These are phyloP conservation scores for Thyridium curvatum DNA, from an alignment of 2,329 filamentous ascomycete genomes.

Conservation along the genomic window DNA sequence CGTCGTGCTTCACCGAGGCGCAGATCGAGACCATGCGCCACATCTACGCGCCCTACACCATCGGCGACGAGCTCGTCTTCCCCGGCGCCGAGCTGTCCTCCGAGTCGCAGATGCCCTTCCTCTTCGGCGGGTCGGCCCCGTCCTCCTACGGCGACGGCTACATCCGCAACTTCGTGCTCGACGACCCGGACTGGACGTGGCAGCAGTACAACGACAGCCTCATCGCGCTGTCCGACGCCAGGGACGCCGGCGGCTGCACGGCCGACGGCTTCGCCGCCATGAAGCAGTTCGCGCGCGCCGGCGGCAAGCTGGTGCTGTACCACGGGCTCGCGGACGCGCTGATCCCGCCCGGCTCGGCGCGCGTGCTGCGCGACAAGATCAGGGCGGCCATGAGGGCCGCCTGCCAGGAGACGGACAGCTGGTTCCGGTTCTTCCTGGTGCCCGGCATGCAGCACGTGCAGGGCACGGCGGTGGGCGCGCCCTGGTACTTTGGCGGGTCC, in stretches of 20 bases:
- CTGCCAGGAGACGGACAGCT: conserved; percentile 10
- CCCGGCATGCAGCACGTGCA: conserved; percentile 46
- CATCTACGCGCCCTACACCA: conserved; percentile 7
- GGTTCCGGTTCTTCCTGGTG: conserved; percentile 43
- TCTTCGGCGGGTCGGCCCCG: conserved; percentile 11
- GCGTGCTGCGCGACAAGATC: conserved; percentile 15
- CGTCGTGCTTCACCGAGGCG: conserved; percentile 7
- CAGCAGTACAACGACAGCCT: conserved; percentile 18
- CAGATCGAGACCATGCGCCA: conserved; percentile 4
- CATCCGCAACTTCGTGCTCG: conserved; percentile 17
- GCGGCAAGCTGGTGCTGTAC: conserved; percentile 35
- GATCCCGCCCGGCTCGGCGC: conserved; percentile 21
- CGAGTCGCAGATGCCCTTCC: conserved; percentile 22
- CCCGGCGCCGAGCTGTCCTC: conserved; percentile 35
- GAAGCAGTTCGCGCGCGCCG: conserved; percentile 18
- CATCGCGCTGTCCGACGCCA: conserved; percentile 13
- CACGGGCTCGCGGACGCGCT: conserved; percentile 32
- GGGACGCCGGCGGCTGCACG: conserved; percentile 19
- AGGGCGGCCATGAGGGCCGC: conserved; percentile 19
- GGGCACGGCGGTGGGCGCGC: conserved; percentile 18
- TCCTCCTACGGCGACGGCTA: conserved; percentile 17
- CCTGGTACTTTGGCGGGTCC: conserved; percentile 25
- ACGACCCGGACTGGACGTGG: conserved; percentile 21
- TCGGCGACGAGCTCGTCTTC: conserved; percentile 14
- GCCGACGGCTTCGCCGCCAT: conserved; percentile 19